phyloP scores from a whole-genome alignment of 2,329 filamentous ascomycete genomes.

The Gliomastix tumulicola region DNA sequence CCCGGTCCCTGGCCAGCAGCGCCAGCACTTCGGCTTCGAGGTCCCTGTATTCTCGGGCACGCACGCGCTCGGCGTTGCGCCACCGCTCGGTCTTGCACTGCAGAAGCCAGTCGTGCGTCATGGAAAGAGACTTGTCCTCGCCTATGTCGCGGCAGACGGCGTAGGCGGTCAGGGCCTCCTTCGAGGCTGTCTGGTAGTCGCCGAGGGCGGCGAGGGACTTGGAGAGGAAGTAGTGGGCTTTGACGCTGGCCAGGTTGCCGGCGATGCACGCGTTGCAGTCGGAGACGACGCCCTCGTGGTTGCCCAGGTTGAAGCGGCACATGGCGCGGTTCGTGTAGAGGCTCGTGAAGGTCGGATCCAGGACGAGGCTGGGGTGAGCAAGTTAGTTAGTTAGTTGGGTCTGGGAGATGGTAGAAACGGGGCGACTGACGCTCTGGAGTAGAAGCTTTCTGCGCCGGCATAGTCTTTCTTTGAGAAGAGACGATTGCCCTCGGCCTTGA shows the following conservation, averaged over 20 bases:
- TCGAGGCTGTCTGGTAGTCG: slow-evolving; percentile 62
- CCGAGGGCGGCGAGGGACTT: slow-evolving; percentile 71
- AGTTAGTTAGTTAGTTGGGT: slow-evolving; percentile 4
- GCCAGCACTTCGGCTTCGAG: slow-evolving; percentile 55
- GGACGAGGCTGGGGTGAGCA: slow-evolving; percentile 53
- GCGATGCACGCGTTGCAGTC: slow-evolving; percentile 73
- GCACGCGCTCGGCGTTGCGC: slow-evolving; percentile 63
- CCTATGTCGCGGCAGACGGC: slow-evolving; percentile 50
- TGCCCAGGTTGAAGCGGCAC: slow-evolving; percentile 65
- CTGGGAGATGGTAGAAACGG: not conserved
- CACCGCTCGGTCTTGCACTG: slow-evolving; percentile 80
- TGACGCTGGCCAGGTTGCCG: slow-evolving; percentile 60
- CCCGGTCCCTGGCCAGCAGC: slow-evolving; percentile 39
- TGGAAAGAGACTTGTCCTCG: slow-evolving; percentile 60
- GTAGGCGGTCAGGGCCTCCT: slow-evolving; percentile 67
- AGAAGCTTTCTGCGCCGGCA: slow-evolving; percentile 57
- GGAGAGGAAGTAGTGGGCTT: slow-evolving; percentile 76
- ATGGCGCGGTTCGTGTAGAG: slow-evolving; percentile 90
- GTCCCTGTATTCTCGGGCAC: slow-evolving; percentile 46
- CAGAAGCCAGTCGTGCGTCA: slow-evolving; percentile 68
- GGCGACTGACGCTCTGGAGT: slow-evolving; percentile 59
- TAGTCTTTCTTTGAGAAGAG: slow-evolving; percentile 62
- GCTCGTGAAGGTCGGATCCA: slow-evolving; percentile 68
- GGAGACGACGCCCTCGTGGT: slow-evolving; percentile 67
- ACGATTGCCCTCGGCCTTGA: slow-evolving; percentile 56